Evolutionary conservation across 495 filamentous ascomycete species (phyloP).

Genomic region (Saxophila tyrrhenica): DNA sequence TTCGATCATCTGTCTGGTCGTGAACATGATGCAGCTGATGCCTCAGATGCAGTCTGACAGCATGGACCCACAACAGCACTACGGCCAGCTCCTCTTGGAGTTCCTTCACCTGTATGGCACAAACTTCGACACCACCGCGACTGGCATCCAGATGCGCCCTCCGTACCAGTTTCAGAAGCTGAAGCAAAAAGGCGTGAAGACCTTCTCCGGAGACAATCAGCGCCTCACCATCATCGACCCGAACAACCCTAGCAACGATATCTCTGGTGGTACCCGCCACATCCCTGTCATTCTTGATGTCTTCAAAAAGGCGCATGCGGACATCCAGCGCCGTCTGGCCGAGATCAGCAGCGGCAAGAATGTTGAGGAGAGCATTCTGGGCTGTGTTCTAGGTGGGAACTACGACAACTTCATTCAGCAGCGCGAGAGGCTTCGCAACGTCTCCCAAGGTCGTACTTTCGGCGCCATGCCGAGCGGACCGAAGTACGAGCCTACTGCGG

Average conservation of each 20-base stretch:
- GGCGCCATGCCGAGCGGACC: too few species aligned
- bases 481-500: background rate
- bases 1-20: conserved; percentile 84
- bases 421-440: conserved; percentile 14
- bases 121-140: conserved; percentile 50
- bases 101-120: conserved; percentile 87
- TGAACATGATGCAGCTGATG: conserved; percentile 68
- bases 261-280: conserved; percentile 66
- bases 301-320: conserved; percentile 52
- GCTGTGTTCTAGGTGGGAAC: conserved; percentile 27
- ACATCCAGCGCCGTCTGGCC: conserved; percentile 49
- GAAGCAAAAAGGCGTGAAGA: too few species aligned
- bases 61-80: conserved; percentile 47
- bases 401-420: conserved; percentile 27
- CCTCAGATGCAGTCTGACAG: conserved; percentile 50
- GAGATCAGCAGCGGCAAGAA: conserved; percentile 38
- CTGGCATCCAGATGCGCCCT: conserved; percentile 64
- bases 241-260: conserved; percentile 71
- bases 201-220: conserved; percentile 3
- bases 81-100: conserved; percentile 68
- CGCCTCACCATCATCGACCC: conserved; percentile 52
- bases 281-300: conserved; percentile 46
- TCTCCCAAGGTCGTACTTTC: conserved; percentile 1
- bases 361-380: conserved; percentile 23
- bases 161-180: too few species aligned